phyloP scores from a whole-genome alignment of 208 protist genomes.

The Trypanosoma rangeli region DNA sequence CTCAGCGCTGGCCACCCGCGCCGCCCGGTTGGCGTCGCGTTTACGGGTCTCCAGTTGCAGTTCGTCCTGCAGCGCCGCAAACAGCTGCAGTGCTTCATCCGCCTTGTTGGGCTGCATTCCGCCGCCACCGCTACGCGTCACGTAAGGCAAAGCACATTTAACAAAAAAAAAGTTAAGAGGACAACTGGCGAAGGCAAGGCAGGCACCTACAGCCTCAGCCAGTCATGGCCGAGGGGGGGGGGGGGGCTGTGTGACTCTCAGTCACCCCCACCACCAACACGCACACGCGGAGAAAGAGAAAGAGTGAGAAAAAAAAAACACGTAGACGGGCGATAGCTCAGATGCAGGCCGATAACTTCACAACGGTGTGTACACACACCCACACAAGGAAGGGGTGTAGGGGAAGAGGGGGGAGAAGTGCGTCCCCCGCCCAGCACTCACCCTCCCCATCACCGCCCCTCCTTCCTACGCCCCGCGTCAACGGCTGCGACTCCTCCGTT shows the following conservation, averaged over 20 bases:
- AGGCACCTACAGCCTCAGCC: background rate
- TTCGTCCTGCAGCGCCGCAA: conserved; percentile 20
- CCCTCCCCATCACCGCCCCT: background rate
- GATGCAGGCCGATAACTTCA: no score
- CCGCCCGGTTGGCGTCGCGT: background rate
- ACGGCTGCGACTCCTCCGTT: background rate
- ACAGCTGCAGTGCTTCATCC: conserved; percentile 32
- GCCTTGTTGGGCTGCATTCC: conserved; percentile 19
- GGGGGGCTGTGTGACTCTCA: background rate
- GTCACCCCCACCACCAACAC: background rate
- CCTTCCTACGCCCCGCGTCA: background rate
- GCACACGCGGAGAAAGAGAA: background rate
- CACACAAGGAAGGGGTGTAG: background rate
- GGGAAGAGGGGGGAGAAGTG: background rate
- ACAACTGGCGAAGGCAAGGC: background rate
- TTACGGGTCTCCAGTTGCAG: conserved; percentile 5
- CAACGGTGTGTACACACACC: no score
- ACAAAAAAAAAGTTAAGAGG: background rate
- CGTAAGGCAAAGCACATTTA: background rate
- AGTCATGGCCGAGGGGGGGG: background rate
- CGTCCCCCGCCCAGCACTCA: background rate
- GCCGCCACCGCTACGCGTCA: background rate
- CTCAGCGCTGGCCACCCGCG: background rate
- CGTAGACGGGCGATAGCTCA: no score
- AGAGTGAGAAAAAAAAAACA: background rate